A percentile compares a stretch with the other conserved stretches of the same genome.
Evolutionary conservation across 2,329 filamentous ascomycete species (phyloP).

Genomic region (Paecilomyces dactylethromorphus): DNA sequence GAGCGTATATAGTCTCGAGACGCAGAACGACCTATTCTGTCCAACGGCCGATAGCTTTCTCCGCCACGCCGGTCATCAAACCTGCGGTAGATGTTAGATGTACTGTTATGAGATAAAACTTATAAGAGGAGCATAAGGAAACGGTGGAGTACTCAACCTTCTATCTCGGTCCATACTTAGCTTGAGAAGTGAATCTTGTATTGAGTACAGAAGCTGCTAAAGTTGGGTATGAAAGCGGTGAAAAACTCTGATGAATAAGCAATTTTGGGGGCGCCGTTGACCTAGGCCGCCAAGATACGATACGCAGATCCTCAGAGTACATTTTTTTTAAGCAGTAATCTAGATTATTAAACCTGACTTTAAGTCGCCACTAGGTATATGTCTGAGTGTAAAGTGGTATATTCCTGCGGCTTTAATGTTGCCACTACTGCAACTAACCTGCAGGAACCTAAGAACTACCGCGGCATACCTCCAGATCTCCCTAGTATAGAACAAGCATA

Average conservation of each 20-base stretch:
- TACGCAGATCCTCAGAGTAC: no score
- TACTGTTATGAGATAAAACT: background rate
- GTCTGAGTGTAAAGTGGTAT: no score
- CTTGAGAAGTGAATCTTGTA: background rate
- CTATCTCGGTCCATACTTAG: slow-evolving; percentile 29
- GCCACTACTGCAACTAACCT: no score
- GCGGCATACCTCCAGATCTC: no score
- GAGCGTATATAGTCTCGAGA: slow-evolving; percentile 30
- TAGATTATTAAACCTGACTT: no score
- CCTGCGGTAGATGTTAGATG: slow-evolving; percentile 15
- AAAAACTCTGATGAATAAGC: background rate
- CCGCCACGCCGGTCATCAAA: slow-evolving; percentile 37
- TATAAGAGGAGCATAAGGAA: background rate
- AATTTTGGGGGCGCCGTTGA: background rate
- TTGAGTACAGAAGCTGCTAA: background rate
- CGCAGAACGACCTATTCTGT: slow-evolving; percentile 23
- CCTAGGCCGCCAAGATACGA: no score
- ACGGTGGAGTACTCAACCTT: slow-evolving; percentile 26
- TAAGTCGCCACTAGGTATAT: no score
- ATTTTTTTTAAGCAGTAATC: no score
- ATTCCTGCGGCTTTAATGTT: no score
- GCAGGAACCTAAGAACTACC: no score
- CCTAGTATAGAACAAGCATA: no score
- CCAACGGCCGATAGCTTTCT: slow-evolving; percentile 37
- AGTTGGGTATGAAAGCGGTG: background rate